phyloP scores from a whole-genome alignment of 805 yeast genomes.

The Yamadazyma laniorum region DNA sequence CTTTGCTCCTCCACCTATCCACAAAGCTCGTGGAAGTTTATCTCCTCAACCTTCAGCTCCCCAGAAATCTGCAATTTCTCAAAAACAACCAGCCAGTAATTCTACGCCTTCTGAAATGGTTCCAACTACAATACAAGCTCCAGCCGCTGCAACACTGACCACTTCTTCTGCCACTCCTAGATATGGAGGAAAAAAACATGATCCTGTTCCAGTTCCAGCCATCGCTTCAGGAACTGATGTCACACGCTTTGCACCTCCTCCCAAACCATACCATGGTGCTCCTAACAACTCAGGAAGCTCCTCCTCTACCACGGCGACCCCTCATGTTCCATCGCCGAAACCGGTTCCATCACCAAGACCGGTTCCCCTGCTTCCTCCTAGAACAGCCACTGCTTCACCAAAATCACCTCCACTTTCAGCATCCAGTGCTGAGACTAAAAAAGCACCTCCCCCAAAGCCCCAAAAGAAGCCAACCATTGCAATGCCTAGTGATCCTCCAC shows the following conservation, averaged over 20 bases:
- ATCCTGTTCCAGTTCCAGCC: slow-evolving; percentile 11
- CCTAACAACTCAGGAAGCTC: neutral
- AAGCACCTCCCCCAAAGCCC: slow-evolving; percentile 46
- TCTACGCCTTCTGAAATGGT: neutral
- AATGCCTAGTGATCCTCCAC: slow-evolving; percentile 20
- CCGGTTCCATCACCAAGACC: neutral
- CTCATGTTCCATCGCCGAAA: slow-evolving; percentile 7
- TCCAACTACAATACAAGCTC: neutral
- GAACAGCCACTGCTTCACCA: slow-evolving; percentile 9
- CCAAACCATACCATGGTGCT: slow-evolving; percentile 11
- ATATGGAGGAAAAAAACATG: neutral
- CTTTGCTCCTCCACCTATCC: slow-evolving; percentile 45
- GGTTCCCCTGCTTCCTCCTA: slow-evolving; percentile 12
- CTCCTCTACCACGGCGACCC: neutral
- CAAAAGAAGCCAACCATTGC: slow-evolving; percentile 25
- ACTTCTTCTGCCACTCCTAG: neutral
- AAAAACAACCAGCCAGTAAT: no score
- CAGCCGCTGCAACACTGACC: neutral
- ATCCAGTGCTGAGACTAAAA: slow-evolving; percentile 14
- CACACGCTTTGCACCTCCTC: slow-evolving; percentile 28
- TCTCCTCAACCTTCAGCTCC: slow-evolving; percentile 2
- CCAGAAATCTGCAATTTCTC: no score
- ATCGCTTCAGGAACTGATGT: slow-evolving; percentile 23
- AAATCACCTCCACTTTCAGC: slow-evolving; percentile 3
- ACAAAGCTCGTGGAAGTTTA: slow-evolving; percentile 23